Conservation (phyloP, 2,329 filamentous ascomycete genomes). For the Fusarium stilboides region DNA sequence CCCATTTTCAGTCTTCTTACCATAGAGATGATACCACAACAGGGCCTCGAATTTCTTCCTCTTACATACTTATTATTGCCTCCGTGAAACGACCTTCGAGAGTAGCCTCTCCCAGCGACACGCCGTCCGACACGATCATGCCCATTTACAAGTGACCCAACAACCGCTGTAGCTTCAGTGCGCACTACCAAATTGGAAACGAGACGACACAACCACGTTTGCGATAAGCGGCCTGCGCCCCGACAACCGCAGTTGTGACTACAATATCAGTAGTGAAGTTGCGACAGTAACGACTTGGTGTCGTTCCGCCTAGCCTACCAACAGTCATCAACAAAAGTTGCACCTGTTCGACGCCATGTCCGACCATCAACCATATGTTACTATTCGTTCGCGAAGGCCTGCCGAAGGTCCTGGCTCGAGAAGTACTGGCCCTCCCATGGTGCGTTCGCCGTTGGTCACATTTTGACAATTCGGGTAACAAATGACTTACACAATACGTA, state of each 20-base stretch:
- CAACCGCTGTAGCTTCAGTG: conserved; percentile 19
- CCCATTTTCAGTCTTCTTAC: conserved; percentile 20
- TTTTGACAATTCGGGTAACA: not conserved
- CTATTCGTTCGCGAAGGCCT: conserved; percentile 66
- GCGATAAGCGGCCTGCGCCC: conserved; percentile 1
- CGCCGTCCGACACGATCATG: conserved; percentile 34
- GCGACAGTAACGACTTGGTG: conserved; percentile 13
- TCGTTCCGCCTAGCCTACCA: conserved; percentile 18
- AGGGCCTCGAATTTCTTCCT: conserved; percentile 22
- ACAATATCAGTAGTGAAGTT: conserved; percentile 16
- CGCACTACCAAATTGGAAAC: conserved; percentile 5
- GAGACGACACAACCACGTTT: conserved; percentile 16
- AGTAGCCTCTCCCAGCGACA: conserved; percentile 6
- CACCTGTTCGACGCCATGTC: conserved; percentile 54
- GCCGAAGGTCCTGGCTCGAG: conserved; percentile 62
- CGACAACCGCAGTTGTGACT: conserved; percentile 10
- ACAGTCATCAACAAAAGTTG: conserved; percentile 1
- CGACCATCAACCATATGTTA: conserved; percentile 66
- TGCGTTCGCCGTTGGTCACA: conserved; percentile 54
- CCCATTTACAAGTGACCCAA: conserved; percentile 15
- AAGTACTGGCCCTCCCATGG: conserved; percentile 63
- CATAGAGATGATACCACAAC: conserved; percentile 41
- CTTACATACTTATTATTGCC: conserved; percentile 20
- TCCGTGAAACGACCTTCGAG: conserved; percentile 27
- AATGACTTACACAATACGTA: conserved; percentile 35